Conservation (phyloP, 1,139 yeast species). For the Kurtzmaniella natalensis region DNA sequence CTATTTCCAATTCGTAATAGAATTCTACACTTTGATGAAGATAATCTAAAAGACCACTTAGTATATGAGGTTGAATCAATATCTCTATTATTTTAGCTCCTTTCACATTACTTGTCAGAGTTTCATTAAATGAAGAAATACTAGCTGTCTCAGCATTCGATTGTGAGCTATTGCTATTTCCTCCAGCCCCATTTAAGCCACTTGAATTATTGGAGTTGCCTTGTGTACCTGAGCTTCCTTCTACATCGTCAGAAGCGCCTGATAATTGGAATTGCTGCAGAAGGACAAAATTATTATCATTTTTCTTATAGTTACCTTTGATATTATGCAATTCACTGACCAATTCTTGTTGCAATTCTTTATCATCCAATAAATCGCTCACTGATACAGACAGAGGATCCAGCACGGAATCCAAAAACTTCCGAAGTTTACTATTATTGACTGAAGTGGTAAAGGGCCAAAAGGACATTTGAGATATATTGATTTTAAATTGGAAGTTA, state of each 20-base stretch:
- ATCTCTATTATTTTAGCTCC: constrained; percentile 41
- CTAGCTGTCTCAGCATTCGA: constrained; percentile 29
- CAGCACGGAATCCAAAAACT: constrained; percentile 36
- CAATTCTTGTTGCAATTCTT: constrained; percentile 35
- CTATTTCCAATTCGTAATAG: constrained; percentile 25
- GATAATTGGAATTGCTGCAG: constrained; percentile 20
- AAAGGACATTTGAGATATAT: constrained; percentile 33
- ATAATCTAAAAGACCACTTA: constrained; percentile 37
- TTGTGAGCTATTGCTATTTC: neutral
- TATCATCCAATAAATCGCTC: constrained; percentile 33
- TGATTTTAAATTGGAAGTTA: no score
- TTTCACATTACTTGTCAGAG: constrained; percentile 30
- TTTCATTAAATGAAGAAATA: constrained; percentile 28
- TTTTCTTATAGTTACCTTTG: constrained; percentile 27
- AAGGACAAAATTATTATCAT: constrained; percentile 26
- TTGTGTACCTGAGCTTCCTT: constrained; percentile 1
- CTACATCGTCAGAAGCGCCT: constrained; percentile 1
- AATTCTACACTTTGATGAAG: constrained; percentile 35
- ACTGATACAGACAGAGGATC: constrained; percentile 32
- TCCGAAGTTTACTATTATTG: constrained; percentile 39
- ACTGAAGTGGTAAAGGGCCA: constrained; percentile 46
- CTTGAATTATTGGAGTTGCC: neutral
- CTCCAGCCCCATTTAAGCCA: constrained; percentile 1
- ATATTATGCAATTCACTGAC: constrained; percentile 38
- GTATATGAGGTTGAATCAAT: constrained; percentile 42